A percentile compares a stretch with the other conserved stretches of the same genome.
Evolutionary conservation across 2,329 filamentous ascomycete genomes (phyloP).

Genomic region (Apiospora kogelbergensis): DNA sequence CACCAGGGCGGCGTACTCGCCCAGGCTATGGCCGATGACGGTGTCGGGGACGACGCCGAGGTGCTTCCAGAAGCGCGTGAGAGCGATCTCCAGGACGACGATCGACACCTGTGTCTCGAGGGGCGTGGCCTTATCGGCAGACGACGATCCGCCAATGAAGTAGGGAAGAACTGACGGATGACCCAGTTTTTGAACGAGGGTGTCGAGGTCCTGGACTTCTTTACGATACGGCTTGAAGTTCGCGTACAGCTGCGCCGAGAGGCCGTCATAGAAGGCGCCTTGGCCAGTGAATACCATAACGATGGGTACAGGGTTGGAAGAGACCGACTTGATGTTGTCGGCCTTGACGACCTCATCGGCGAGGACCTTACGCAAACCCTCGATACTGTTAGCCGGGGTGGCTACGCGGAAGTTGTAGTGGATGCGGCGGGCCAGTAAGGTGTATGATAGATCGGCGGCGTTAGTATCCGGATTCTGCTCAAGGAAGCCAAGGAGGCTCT

Average conservation of each 20-base stretch:
- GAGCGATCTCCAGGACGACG: slow-evolving; percentile 34
- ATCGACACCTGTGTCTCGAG: slow-evolving; percentile 31
- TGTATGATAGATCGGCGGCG: slow-evolving; percentile 51
- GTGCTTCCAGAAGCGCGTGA: slow-evolving; percentile 35
- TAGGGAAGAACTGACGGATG: no score
- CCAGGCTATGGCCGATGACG: slow-evolving; percentile 37
- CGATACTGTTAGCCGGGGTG: slow-evolving; percentile 18
- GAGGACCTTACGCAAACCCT: background rate
- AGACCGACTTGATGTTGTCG: background rate
- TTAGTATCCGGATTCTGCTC: slow-evolving; percentile 35
- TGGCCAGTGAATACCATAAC: no score
- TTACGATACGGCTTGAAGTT: no score
- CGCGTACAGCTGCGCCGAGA: no score
- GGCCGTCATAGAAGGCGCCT: slow-evolving; percentile 14
- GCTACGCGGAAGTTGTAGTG: slow-evolving; percentile 34
- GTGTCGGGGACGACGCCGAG: slow-evolving; percentile 39
- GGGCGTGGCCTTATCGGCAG: slow-evolving; percentile 15
- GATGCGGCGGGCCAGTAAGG: slow-evolving; percentile 48
- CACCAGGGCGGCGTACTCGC: slow-evolving; percentile 60
- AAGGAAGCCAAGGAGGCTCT: slow-evolving; percentile 29
- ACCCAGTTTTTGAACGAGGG: no score
- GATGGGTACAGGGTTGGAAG: slow-evolving; percentile 15
- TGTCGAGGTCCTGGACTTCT: no score
- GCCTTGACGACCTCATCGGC: slow-evolving; percentile 15
- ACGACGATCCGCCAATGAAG: no score